Conservation (phyloP, 306 rosid genomes). For the Prinsepia uniflora region DNA sequence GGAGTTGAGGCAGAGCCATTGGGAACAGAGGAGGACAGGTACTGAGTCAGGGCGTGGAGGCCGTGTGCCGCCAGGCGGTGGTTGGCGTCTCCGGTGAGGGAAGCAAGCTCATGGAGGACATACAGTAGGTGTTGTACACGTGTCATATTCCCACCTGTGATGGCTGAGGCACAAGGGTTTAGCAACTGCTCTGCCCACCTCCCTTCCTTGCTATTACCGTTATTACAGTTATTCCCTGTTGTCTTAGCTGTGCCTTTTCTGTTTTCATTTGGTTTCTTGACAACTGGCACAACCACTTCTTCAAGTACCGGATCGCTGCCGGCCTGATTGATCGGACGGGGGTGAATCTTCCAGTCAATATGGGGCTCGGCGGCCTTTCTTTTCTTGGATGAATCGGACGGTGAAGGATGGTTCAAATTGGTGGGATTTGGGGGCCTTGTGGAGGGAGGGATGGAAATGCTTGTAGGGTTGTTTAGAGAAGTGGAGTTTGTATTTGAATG, state of each 20-base stretch:
- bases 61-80: slow-evolving; percentile 78
- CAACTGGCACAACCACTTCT: slow-evolving; percentile 24
- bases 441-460: slow-evolving; percentile 17
- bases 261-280: slow-evolving; percentile 47
- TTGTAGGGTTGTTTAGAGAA: slow-evolving; percentile 34
- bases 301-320: slow-evolving; percentile 34
- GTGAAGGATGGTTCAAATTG: slow-evolving; percentile 25
- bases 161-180: slow-evolving; percentile 78
- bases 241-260: slow-evolving; percentile 46
- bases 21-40: slow-evolving; percentile 36
- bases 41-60: slow-evolving; percentile 50
- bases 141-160: slow-evolving; percentile 44
- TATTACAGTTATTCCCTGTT: slow-evolving; percentile 53
- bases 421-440: slow-evolving; percentile 32
- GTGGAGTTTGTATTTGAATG: slow-evolving; percentile 33
- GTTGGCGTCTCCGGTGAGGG: slow-evolving; percentile 74
- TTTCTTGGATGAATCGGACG: slow-evolving; percentile 55
- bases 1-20: slow-evolving; percentile 31
- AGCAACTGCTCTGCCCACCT: slow-evolving; percentile 96
- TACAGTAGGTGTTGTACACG: slow-evolving; percentile 79
- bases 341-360: slow-evolving; percentile 37
- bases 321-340: slow-evolving; percentile 24
- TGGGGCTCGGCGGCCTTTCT: slow-evolving; percentile 38
- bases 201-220: slow-evolving; percentile 68
- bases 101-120: slow-evolving; percentile 85